phyloP scores from a whole-genome alignment of 345 rosid species.

The Gossypium rotundifolium region DNA sequence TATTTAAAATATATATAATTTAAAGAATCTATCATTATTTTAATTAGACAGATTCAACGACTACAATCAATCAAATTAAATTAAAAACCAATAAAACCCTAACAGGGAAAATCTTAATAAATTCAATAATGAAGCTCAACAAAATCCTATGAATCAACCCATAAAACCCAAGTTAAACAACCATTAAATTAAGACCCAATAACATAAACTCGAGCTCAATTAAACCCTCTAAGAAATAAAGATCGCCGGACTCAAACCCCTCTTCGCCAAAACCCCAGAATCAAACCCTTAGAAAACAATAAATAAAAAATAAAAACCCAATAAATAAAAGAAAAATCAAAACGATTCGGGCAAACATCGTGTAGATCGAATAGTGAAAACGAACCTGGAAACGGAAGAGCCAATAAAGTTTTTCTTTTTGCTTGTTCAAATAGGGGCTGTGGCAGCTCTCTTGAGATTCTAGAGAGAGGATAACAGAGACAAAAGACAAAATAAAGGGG shows the following conservation, averaged over 20 bases:
- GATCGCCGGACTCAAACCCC: slow-evolving; percentile 26
- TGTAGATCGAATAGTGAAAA: slow-evolving; percentile 38
- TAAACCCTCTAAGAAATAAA: slow-evolving; percentile 18
- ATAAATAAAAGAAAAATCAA: not conserved
- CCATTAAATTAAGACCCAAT: slow-evolving; percentile 13
- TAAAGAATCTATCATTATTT: not conserved
- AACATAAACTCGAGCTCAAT: slow-evolving; percentile 21
- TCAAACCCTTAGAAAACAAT: slow-evolving; percentile 33
- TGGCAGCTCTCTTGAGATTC: slow-evolving; percentile 43
- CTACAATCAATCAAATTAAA: slow-evolving; percentile 1
- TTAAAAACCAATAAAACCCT: slow-evolving; percentile 31
- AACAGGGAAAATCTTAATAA: slow-evolving; percentile 5
- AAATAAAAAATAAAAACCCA: slow-evolving; percentile 1
- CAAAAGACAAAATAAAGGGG: slow-evolving; percentile 21
- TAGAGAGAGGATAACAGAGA: slow-evolving; percentile 29
- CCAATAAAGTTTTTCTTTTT: slow-evolving; percentile 21
- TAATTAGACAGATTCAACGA: not conserved
- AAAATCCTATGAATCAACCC: slow-evolving; percentile 11
- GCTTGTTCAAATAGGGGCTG: slow-evolving; percentile 27
- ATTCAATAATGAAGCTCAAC: slow-evolving; percentile 12
- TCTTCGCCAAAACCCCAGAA: slow-evolving; percentile 28
- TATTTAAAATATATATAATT: not conserved
- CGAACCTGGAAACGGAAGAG: slow-evolving; percentile 35
- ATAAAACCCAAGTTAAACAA: slow-evolving; percentile 12
- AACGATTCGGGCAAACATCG: slow-evolving; percentile 14